Evolutionary conservation across 352 stramenopile genomes (phyloP), one percentile per base, ranked within the genome.

Genomic region (Pythium utonaiense): DNA sequence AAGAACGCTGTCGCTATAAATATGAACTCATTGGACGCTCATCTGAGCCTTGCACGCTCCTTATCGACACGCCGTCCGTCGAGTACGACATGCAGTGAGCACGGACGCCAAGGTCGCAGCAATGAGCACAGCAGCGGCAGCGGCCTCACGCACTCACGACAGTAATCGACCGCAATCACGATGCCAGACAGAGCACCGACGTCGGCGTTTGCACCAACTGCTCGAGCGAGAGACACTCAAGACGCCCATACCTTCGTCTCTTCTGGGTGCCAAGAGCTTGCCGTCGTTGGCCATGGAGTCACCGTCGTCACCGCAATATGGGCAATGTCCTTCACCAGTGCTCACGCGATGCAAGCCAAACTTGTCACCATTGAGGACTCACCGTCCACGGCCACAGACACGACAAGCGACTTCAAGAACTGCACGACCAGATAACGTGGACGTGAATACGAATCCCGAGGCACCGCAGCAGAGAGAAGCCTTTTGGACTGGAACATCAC

Each of bases 261-360:
- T 80, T 8, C 62, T 64, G 57, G 67, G 51, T 2, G 56, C 40
- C 4, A 74, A 67, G 45, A 87, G 67, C 41, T 50, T 88, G 6
- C 73, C 71, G 2, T 69, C 69, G 14, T 49, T 84, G 7, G 21
- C 58, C 1, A 9, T 67, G 6, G 36, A 63, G 40, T 36, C 24
- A 24, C 9, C 33, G 21, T 14, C 24, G 36, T 16, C 22, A 24
- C 51, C 48, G 25, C 49, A 25, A 30, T 27, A 51, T 24, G 25
- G 22, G 7, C 10, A 51, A 3, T 59, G 51, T 51, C 36, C 30
- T 30, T 66, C 60, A 4, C 60, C 60, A 3, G 19, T 66, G 30
- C 60, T 66, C 10, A 56, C 45, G 30, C 60, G 60, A 25, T 52
- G 52, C 52, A 61, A 45, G 10, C 44, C 34, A 2, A 60, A 61